phyloP scores from a whole-genome alignment of 306 rosid species.

The Ceratonia siliqua region DNA sequence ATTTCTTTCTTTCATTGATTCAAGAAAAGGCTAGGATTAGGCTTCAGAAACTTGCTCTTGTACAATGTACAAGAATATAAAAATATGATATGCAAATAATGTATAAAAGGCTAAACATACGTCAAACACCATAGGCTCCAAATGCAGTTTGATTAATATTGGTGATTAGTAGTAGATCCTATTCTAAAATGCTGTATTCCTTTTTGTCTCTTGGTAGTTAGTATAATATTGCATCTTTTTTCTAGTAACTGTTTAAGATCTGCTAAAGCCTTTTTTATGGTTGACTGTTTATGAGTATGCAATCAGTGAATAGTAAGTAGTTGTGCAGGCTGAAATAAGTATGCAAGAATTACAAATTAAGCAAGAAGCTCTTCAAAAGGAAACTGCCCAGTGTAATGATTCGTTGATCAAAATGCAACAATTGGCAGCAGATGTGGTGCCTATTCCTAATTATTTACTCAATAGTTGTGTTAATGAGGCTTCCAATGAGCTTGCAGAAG shows the following conservation, averaged over 20 bases:
- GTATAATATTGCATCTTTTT: neutral
- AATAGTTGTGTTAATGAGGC: conserved; percentile 36
- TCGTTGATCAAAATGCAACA: conserved; percentile 30
- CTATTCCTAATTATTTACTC: conserved; percentile 45
- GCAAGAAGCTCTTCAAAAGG: conserved; percentile 44
- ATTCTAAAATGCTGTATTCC: neutral
- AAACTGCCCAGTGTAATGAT: conserved; percentile 30
- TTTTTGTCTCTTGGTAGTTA: neutral
- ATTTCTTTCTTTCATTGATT: no score
- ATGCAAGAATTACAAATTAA: conserved; percentile 40
- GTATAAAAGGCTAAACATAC: neutral
- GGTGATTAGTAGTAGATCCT: neutral
- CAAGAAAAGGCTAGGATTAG: no score
- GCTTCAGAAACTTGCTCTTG: neutral
- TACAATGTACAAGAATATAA: neutral
- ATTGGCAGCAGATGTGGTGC: conserved; percentile 43
- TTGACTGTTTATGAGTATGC: conserved; percentile 3
- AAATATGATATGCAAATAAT: neutral
- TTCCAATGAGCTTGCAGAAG: conserved; percentile 52
- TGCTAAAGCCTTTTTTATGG: conserved; percentile 17
- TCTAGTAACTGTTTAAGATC: neutral
- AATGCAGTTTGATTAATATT: neutral
- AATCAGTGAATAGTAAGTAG: conserved; percentile 33
- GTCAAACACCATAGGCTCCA: neutral
- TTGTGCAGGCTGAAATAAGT: conserved; percentile 60